Conservation (phyloP, 2,329 filamentous ascomycete species). For the Cytospora piceae region DNA sequence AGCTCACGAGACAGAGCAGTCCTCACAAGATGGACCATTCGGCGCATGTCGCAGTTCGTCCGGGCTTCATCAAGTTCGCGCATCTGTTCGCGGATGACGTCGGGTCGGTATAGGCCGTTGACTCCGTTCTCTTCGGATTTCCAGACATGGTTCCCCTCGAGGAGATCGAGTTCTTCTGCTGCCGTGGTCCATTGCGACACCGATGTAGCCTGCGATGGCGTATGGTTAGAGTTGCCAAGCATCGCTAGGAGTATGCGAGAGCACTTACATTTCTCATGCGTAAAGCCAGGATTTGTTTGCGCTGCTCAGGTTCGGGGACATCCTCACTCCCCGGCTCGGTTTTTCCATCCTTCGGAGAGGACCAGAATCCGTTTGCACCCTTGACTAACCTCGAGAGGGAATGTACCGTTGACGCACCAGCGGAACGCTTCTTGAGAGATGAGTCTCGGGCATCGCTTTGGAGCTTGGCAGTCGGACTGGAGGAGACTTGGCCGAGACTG, state of each 20-base stretch:
- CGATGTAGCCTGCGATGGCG: slow-evolving; percentile 60
- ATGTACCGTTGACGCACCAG: slow-evolving; percentile 19
- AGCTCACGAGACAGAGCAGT: slow-evolving; percentile 80
- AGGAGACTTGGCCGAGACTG: background rate
- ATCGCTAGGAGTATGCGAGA: background rate
- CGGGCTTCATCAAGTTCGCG: slow-evolving; percentile 75
- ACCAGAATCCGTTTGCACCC: slow-evolving; percentile 46
- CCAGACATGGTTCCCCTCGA: slow-evolving; percentile 84
- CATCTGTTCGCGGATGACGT: slow-evolving; percentile 70
- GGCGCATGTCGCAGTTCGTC: slow-evolving; percentile 69
- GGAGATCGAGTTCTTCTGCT: slow-evolving; percentile 74
- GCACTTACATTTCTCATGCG: slow-evolving; percentile 67
- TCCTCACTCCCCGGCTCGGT: slow-evolving; percentile 54
- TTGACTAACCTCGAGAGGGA: slow-evolving; percentile 35
- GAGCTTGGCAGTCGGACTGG: slow-evolving; percentile 4
- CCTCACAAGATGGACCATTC: slow-evolving; percentile 80
- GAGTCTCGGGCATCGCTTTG: slow-evolving; percentile 1
- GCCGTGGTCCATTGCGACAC: slow-evolving; percentile 75
- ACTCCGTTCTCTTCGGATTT: slow-evolving; percentile 61
- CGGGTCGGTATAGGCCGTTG: slow-evolving; percentile 71
- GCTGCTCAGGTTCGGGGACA: slow-evolving; percentile 55
- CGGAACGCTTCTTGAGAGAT: slow-evolving; percentile 12
- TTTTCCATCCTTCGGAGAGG: slow-evolving; percentile 58
- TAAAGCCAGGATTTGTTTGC: slow-evolving; percentile 64
- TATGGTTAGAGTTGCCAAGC: slow-evolving; percentile 22